phyloP scores from a whole-genome alignment of 345 rosid genomes.

The Cardiospermum halicacabum region DNA sequence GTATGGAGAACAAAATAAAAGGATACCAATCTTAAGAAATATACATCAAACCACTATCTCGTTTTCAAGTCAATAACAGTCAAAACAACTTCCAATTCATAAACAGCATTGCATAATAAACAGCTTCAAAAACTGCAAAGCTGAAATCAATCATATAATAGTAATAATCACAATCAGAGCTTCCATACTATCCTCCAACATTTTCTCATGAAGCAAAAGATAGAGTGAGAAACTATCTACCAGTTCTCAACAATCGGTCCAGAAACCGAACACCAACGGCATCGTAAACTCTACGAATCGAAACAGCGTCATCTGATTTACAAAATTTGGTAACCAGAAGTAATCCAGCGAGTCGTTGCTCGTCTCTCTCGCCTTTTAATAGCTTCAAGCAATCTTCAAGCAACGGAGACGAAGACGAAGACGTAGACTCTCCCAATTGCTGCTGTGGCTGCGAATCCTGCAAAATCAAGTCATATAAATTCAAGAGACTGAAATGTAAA shows the following conservation, averaged over 20 bases:
- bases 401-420: slow-evolving; percentile 36
- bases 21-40: not conserved
- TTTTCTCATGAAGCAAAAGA: not conserved
- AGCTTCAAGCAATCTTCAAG: slow-evolving; percentile 78
- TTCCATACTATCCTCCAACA: not conserved
- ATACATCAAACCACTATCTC: not conserved
- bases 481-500: not conserved
- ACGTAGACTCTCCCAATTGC: slow-evolving; percentile 7
- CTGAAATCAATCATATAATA: not conserved
- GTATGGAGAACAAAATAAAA: not conserved
- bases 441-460: slow-evolving; percentile 27
- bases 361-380: slow-evolving; percentile 79
- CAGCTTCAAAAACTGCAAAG: not conserved
- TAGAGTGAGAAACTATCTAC: slow-evolving; percentile 28
- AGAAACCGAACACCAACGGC: slow-evolving; percentile 67
- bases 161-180: not conserved
- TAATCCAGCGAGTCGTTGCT: slow-evolving; percentile 86
- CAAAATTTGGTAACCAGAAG: slow-evolving; percentile 78
- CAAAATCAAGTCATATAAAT: not conserved
- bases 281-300: slow-evolving; percentile 53
- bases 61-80: not conserved
- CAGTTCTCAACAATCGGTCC: slow-evolving; percentile 69
- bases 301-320: slow-evolving; percentile 48
- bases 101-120: not conserved
- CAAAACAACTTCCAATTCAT: not conserved